A percentile compares a stretch with the other conserved stretches of the same genome.
Evolutionary conservation across 2,329 filamentous ascomycete species (phyloP).

Genomic region (Juglanconis oblonga): DNA sequence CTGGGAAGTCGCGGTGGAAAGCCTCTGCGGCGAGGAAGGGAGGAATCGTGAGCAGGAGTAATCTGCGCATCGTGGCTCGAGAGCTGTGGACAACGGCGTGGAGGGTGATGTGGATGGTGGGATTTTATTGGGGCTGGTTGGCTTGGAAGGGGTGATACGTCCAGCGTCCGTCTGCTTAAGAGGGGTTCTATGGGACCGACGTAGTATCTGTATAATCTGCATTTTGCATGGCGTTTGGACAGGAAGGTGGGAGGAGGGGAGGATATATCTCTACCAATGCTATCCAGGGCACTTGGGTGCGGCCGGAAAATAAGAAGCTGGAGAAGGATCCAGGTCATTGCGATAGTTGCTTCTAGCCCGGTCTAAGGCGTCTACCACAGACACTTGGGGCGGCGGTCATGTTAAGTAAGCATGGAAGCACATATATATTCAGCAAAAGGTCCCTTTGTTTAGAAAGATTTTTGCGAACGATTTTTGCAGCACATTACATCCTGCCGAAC

Average conservation of each 20-base stretch:
- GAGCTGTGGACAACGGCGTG: constrained; percentile 63
- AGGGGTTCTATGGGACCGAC: neutral
- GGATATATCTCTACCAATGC: neutral
- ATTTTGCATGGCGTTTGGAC: constrained; percentile 4
- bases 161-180: neutral
- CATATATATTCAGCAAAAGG: too few relatives aligned
- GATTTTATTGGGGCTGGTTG: constrained; percentile 65
- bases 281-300: neutral
- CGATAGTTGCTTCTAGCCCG: too few relatives aligned
- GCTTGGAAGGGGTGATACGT: constrained; percentile 55
- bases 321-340: neutral
- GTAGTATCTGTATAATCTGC: neutral
- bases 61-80: constrained; percentile 45
- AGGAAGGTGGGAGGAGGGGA: neutral
- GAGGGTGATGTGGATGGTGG: constrained; percentile 61
- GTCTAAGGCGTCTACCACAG: too few relatives aligned
- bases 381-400: too few relatives aligned
- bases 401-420: too few relatives aligned
- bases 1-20: constrained; percentile 35
- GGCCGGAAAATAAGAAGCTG: neutral
- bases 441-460: too few relatives aligned
- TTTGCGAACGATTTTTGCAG: too few relatives aligned
- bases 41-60: constrained; percentile 26
- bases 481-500: too few relatives aligned
- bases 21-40: constrained; percentile 19